A percentile compares a stretch with the other conserved stretches of the same genome.
phyloP scores from a whole-genome alignment of 257 asterid genomes.

The Solanum rostratum region DNA sequence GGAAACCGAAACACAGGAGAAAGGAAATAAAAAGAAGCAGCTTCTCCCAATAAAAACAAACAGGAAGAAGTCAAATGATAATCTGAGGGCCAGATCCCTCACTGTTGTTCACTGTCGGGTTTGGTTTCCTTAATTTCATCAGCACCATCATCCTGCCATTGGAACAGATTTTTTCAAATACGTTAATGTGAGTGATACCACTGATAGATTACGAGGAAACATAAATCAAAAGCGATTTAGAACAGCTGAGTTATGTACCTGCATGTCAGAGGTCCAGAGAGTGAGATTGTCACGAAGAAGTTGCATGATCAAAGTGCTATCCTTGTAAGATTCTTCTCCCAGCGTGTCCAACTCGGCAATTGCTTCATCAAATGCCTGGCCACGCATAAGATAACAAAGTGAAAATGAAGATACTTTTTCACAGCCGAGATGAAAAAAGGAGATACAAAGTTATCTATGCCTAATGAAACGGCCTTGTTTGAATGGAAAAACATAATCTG shows the following conservation, averaged over 20 bases:
- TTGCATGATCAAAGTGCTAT: conserved; percentile 41
- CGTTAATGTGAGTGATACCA: background rate
- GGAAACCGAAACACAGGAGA: background rate
- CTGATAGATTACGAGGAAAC: background rate
- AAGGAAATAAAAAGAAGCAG: conserved; percentile 8
- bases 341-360: conserved; percentile 43
- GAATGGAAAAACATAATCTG: background rate
- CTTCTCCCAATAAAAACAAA: conserved; percentile 10
- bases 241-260: conserved; percentile 13
- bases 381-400: background rate
- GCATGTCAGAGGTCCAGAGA: conserved; percentile 48
- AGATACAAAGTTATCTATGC: background rate
- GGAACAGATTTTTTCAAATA: background rate
- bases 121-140: conserved; percentile 44
- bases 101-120: conserved; percentile 29
- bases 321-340: conserved; percentile 32
- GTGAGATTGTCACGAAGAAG: conserved; percentile 54
- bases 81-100: conserved; percentile 5
- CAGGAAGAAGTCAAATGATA: conserved; percentile 2
- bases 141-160: conserved; percentile 38
- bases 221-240: background rate
- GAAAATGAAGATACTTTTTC: background rate
- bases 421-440: background rate
- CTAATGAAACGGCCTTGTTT: background rate
- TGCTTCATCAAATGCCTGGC: conserved; percentile 47